A percentile compares a stretch with the other conserved stretches of the same genome.
These are phyloP conservation scores for Fusarium subtropicale DNA, from an alignment of 2,329 filamentous ascomycete species.

Conservation along the genomic window DNA sequence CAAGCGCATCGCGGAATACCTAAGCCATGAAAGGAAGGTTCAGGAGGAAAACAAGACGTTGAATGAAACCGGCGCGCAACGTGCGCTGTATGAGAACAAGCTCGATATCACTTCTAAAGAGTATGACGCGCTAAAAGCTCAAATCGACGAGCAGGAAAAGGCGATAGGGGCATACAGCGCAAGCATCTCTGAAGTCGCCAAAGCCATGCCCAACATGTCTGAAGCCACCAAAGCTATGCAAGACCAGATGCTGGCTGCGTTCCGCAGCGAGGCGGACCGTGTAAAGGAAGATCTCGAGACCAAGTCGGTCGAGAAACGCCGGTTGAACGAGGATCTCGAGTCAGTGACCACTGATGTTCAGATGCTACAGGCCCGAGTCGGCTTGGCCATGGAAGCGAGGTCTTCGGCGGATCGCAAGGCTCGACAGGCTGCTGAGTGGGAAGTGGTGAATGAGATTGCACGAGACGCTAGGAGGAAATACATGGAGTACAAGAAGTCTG, in stretches of 20 bases:
- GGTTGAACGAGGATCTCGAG: not conserved
- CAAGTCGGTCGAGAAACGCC: not conserved
- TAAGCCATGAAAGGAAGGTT: not conserved
- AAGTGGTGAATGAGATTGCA: not conserved
- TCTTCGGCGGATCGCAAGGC: not conserved
- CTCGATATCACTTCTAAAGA: not conserved
- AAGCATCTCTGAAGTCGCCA: too few species aligned
- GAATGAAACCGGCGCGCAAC: too few species aligned
- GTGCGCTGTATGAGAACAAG: not conserved
- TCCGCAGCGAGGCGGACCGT: too few species aligned
- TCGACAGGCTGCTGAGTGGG: not conserved
- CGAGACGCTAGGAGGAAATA: not conserved
- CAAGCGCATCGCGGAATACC: not conserved
- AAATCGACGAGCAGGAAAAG: not conserved
- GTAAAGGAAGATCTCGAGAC: not conserved
- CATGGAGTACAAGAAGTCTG: not conserved
- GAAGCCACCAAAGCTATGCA: too few species aligned
- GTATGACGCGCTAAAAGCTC: not conserved
- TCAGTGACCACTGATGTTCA: not conserved
- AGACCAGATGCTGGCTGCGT: too few species aligned
- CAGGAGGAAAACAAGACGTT: not conserved
- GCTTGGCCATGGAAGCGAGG: accelerated
- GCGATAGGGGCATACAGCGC: too few species aligned
- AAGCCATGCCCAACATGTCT: too few species aligned
- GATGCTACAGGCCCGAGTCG: not conserved